Evolutionary conservation across 192 early-diverging fungal genomes (phyloP).

Genomic region (Coemansia sp.): DNA sequence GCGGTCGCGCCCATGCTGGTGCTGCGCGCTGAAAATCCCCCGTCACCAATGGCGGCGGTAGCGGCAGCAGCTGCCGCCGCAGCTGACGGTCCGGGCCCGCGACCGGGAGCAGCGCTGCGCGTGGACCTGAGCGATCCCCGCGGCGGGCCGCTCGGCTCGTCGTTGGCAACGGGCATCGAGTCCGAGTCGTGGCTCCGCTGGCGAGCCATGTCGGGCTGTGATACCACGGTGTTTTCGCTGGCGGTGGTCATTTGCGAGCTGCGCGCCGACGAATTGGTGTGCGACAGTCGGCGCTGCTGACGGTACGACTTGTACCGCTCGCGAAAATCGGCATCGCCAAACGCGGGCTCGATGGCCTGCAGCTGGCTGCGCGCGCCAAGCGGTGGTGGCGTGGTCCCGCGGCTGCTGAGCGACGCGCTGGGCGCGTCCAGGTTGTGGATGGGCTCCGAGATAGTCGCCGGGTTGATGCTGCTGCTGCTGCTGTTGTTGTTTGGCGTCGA

Average conservation of each 20-base stretch:
- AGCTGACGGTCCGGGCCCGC: too few relatives aligned
- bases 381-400: slow-evolving; percentile 13
- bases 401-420: slow-evolving; percentile 7
- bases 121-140: slow-evolving; percentile 43
- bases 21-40: slow-evolving; percentile 24
- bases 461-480: slow-evolving; percentile 18
- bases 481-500: slow-evolving; percentile 3
- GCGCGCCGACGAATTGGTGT: slow-evolving; percentile 28
- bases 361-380: not conserved
- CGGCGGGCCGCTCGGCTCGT: slow-evolving; percentile 20
- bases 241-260: slow-evolving; percentile 40
- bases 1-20: slow-evolving; percentile 6
- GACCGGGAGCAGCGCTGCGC: slow-evolving; percentile 27
- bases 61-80: too few relatives aligned
- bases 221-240: slow-evolving; percentile 15
- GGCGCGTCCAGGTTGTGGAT: slow-evolving; percentile 38
- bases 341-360: not conserved
- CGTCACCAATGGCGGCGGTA: slow-evolving; percentile 5
- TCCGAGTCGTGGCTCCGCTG: slow-evolving; percentile 35
- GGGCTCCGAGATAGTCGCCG: slow-evolving; percentile 42
- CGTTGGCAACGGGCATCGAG: slow-evolving; percentile 2
- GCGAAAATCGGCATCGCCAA: slow-evolving; percentile 36
- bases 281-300: slow-evolving; percentile 44
- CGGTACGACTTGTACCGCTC: slow-evolving; percentile 44
- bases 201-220: slow-evolving; percentile 10